Base-by-base conservation (phyloP, 148 eudicot species). In the Bassia scoparia region DNA sequence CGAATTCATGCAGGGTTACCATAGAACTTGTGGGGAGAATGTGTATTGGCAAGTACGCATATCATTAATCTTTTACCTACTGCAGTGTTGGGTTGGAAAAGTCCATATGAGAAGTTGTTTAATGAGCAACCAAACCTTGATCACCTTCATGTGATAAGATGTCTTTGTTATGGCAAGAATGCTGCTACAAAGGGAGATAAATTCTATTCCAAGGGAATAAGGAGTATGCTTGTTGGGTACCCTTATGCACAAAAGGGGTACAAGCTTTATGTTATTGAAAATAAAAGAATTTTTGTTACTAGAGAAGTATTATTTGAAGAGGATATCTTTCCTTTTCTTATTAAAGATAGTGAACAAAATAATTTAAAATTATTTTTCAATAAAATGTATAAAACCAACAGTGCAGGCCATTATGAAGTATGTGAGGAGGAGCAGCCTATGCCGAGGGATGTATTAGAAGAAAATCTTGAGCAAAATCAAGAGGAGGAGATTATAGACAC, bases 261-360 rank as follows among this genome's bases (percentile, higher is more conserved):
- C n/a, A n/a, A n/a, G n/a, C n/a, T n/a, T n/a, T 69, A 30, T 69
- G 72, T 50, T 15, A 6, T 69, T 0, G 44, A 52, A 0, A 13
- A 6, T 10, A 55, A 15, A 1, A 11, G 52, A 0, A 33, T 69
- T 0, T 26, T 68, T 7, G 4, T 50, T 1, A 69, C 60, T 10
- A 50, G 72, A 21, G 72, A 69, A 30, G 60, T 69, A 2, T 5
- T 29, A 1, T 69, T 69, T 21, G 16, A 69, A 0, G 72, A 69
- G n/a, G 18, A 31, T n/a, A 0, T 1, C 33, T 2, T 31, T 68
- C 1, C 71, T 59, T 17, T 68, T 26, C 5, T 3, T 44, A 8
- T n/a, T n/a, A n/a, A n/a, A n/a, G n/a, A n/a, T n/a, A n/a, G n/a
- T n/a, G n/a, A 12, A 17, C 16, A 24, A 20, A 24, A 3, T n/a